Evolutionary conservation across 805 yeast species (phyloP).

Genomic region (Metschnikowia lunata): DNA sequence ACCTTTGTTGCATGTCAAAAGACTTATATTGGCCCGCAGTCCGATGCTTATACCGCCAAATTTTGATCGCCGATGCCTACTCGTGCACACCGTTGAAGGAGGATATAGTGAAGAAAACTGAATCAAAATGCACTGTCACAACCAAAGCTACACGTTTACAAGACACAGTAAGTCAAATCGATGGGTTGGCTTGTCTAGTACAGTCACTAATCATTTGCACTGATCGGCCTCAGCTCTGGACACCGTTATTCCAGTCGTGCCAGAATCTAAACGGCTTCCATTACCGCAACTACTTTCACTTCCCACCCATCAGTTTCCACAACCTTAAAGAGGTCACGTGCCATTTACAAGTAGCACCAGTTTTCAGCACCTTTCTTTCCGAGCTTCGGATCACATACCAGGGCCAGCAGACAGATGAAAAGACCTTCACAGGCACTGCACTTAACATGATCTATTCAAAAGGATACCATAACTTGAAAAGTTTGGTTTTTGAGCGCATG

Average conservation of each 20-base stretch:
- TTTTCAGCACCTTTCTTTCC: neutral
- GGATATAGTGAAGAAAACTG: no score
- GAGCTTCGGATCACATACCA: neutral
- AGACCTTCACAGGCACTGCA: neutral
- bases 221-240: neutral
- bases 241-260: neutral
- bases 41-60: neutral
- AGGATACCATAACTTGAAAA: neutral
- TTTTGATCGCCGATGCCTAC: neutral
- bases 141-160: no score
- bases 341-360: neutral
- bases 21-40: neutral
- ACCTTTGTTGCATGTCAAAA: neutral
- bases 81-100: neutral
- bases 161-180: neutral
- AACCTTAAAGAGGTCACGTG: neutral
- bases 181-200: neutral
- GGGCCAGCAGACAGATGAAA: neutral
- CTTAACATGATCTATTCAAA: neutral
- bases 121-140: no score
- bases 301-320: neutral
- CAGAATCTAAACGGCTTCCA: neutral
- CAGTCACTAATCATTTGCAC: neutral
- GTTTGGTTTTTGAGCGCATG: neutral
- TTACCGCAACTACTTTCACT: neutral